phyloP scores from a whole-genome alignment of 1,284 basidiomycete genomes.

The Irpex sp. region DNA sequence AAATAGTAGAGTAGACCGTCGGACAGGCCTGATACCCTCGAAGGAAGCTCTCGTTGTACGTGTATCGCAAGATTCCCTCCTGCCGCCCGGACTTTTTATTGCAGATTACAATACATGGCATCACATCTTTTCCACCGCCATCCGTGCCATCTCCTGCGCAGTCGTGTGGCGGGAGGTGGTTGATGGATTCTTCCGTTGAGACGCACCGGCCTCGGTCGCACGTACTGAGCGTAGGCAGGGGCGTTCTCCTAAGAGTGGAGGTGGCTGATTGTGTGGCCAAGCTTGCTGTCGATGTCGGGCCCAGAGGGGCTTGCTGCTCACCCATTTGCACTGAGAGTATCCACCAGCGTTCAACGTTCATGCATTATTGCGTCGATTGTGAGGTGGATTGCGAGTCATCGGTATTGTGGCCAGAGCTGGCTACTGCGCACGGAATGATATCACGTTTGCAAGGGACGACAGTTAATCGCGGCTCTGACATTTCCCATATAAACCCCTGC shows the following conservation, averaged over 20 bases:
- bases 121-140: background rate
- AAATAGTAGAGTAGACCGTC: conserved; percentile 67
- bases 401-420: background rate
- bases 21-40: conserved; percentile 17
- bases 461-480: background rate
- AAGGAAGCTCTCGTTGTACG: conserved; percentile 12
- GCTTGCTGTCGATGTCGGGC: background rate
- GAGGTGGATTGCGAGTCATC: background rate
- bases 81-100: background rate
- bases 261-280: background rate
- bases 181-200: background rate
- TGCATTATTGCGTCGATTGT: background rate
- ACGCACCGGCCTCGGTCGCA: background rate
- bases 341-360: background rate
- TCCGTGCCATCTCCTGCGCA: background rate
- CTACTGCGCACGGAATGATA: background rate
- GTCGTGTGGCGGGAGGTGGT: background rate
- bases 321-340: background rate
- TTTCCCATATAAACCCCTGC: background rate
- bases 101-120: conserved; percentile 5
- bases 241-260: background rate
- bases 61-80: conserved; percentile 12
- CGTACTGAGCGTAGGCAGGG: background rate
- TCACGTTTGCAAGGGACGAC: background rate
- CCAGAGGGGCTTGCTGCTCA: background rate